Percentiles rank a stretch among this genome's conserved stretches.
phyloP scores from a whole-genome alignment of 345 rosid species.

The Euclidium syriacum region DNA sequence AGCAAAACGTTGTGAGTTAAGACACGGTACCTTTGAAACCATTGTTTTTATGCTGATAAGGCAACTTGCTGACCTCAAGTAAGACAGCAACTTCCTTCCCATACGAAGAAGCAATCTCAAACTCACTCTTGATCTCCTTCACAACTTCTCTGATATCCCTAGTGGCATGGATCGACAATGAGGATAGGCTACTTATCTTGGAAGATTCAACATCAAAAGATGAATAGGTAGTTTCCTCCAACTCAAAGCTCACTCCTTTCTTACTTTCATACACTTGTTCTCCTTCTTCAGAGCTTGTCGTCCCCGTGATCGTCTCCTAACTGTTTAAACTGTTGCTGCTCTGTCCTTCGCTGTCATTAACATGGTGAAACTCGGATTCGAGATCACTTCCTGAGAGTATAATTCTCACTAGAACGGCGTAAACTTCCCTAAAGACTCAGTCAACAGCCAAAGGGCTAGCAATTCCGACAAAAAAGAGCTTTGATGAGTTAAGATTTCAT shows the following conservation, averaged over 20 bases:
- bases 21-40: slow-evolving; percentile 56
- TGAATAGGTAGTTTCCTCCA: slow-evolving; percentile 45
- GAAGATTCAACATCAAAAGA: slow-evolving; percentile 52
- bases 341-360: slow-evolving; percentile 6
- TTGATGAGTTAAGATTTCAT: neutral
- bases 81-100: slow-evolving; percentile 86
- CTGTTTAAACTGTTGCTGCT: slow-evolving; percentile 32
- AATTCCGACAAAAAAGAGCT: neutral
- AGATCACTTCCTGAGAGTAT: slow-evolving; percentile 19
- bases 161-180: slow-evolving; percentile 60
- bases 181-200: slow-evolving; percentile 50
- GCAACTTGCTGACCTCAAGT: slow-evolving; percentile 87
- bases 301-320: slow-evolving; percentile 36
- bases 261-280: slow-evolving; percentile 41
- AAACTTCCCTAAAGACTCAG: no score
- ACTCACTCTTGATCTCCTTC: slow-evolving; percentile 77
- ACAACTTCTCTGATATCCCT: slow-evolving; percentile 81
- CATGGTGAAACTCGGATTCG: slow-evolving; percentile 26
- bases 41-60: slow-evolving; percentile 58
- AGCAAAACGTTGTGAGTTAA: slow-evolving; percentile 2
- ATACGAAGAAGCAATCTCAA: slow-evolving; percentile 62
- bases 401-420: no score
- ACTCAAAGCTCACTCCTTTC: slow-evolving; percentile 73
- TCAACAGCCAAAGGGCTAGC: no score
- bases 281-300: slow-evolving; percentile 35